Evolutionary conservation across 106 monocot genomes (phyloP), one percentile per base, ranked within the genome.

Genomic region (Acanthochlamys bracteata): DNA sequence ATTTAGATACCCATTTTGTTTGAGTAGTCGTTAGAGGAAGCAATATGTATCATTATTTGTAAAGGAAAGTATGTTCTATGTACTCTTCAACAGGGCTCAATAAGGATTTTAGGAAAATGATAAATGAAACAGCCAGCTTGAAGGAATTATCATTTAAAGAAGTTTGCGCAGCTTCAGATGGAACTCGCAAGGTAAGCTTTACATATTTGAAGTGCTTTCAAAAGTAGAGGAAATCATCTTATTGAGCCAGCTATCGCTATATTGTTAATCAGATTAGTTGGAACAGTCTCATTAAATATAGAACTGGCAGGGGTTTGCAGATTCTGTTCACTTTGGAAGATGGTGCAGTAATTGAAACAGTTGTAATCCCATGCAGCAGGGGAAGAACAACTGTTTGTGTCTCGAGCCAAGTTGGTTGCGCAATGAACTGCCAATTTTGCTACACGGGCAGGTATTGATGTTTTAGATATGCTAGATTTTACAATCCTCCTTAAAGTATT

Each of bases 351-450:
- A 90, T 90, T 69, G 95, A 96, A 70, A 96, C 95, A 41, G 95
- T 96, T 56, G 87, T 96, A 12, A 96, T 96, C 69, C 95, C 95
- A 23, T 88, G 75, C 52, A 58, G 19, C 62, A 71, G 69, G 21
- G 90, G 95, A 60, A 84, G 95, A 67, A 96, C 84, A 2, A 91
- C 95, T 46, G 79, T 96, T 67, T 96, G 96, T 77, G 90, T 96
- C 65, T 96, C 96, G 39, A 96, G 96, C 71, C 96, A 96, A 96
- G 88, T 96, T 10, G 96, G 90, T 65, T 96, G 96, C 74, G 96
- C 96, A 20, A 96, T 96, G 96, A 91, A 96, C 63, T 96, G 96
- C 58, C 96, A 96, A 56, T 96, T 96, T 53, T 96, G 96, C 67
- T 96, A 84, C 63, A 91, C 96, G 63, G 96, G 96, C 67, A 96